phyloP scores from a whole-genome alignment of 257 asterid species.

The Catharanthus roseus region DNA sequence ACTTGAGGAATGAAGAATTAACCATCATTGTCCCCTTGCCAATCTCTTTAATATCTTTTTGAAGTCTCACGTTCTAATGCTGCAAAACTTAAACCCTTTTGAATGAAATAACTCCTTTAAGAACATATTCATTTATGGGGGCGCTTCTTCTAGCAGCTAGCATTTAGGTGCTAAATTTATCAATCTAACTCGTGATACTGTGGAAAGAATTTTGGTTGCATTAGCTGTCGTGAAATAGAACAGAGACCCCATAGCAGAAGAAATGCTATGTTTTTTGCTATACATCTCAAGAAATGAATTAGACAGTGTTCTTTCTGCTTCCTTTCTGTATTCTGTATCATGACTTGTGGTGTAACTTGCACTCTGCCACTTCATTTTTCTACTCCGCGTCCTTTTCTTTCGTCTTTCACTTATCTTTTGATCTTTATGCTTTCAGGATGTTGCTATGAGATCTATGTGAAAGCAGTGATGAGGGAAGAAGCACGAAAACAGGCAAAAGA shows the following conservation, averaged over 20 bases:
- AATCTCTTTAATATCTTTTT: not conserved
- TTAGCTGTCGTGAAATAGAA: too few species aligned
- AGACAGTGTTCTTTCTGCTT: not conserved
- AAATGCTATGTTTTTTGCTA: too few species aligned
- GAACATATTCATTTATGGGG: not conserved
- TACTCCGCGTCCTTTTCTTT: too few species aligned
- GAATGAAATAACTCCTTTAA: not conserved
- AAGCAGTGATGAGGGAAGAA: conserved; percentile 41
- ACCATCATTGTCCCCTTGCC: not conserved
- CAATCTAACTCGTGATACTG: not conserved
- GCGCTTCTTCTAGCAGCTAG: not conserved
- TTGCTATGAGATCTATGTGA: conserved; percentile 55
- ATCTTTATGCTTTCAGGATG: conserved; percentile 38
- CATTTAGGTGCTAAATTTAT: not conserved
- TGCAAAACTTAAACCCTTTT: not conserved
- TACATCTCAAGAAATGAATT: too few species aligned
- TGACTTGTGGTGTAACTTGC: too few species aligned
- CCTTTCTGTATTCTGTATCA: not conserved
- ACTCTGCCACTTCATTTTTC: too few species aligned
- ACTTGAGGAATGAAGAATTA: not conserved
- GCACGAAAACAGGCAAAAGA: conserved; percentile 32
- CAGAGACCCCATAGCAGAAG: too few species aligned
- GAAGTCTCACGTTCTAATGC: not conserved
- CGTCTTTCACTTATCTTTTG: conserved; percentile 5
- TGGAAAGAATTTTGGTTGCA: too few species aligned